Evolutionary conservation across 768 basidiomycete species (phyloP).

Genomic region (Erythrobasidium yunnanense): DNA sequence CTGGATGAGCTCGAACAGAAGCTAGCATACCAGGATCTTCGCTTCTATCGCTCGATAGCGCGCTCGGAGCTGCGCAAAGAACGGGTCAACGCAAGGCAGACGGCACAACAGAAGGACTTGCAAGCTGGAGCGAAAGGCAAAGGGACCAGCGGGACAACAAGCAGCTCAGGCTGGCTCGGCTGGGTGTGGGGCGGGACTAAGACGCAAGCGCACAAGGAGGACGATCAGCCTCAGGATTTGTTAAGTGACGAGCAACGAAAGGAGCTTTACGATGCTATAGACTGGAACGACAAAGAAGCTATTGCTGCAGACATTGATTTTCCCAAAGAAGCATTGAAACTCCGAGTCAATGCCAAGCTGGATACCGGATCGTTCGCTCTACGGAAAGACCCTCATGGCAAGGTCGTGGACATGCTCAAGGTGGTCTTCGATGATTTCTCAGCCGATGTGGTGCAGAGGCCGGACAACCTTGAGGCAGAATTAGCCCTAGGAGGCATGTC

Average conservation of each 20-base stretch:
- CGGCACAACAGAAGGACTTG: constrained; percentile 27
- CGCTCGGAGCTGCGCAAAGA: constrained; percentile 80
- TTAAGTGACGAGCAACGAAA: constrained; percentile 85
- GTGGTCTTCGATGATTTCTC: constrained; percentile 76
- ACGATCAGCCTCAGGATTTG: constrained; percentile 36
- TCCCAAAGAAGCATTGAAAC: constrained; percentile 68
- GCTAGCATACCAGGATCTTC: constrained; percentile 83
- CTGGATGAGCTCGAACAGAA: constrained; percentile 65
- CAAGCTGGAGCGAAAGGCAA: constrained; percentile 7
- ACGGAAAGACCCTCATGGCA: constrained; percentile 57
- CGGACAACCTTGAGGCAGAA: constrained; percentile 73
- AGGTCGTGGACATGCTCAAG: constrained; percentile 62
- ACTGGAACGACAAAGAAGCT: constrained; percentile 66
- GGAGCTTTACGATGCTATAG: constrained; percentile 77
- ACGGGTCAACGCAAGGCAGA: constrained; percentile 45
- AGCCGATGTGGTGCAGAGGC: constrained; percentile 70
- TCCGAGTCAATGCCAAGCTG: constrained; percentile 62
- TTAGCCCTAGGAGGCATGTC: constrained; percentile 74
- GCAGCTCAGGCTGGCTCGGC: constrained; percentile 25
- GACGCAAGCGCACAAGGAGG: background rate
- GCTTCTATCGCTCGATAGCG: constrained; percentile 92
- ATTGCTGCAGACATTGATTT: constrained; percentile 58
- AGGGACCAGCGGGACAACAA: constrained; percentile 7
- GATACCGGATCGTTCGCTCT: constrained; percentile 79
- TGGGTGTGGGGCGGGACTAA: constrained; percentile 29